Percentiles rank a stretch among this genome's conserved stretches.
Evolutionary conservation across 108 stramenopile species (phyloP).

Genomic region (Fragilaria crotonensis): DNA sequence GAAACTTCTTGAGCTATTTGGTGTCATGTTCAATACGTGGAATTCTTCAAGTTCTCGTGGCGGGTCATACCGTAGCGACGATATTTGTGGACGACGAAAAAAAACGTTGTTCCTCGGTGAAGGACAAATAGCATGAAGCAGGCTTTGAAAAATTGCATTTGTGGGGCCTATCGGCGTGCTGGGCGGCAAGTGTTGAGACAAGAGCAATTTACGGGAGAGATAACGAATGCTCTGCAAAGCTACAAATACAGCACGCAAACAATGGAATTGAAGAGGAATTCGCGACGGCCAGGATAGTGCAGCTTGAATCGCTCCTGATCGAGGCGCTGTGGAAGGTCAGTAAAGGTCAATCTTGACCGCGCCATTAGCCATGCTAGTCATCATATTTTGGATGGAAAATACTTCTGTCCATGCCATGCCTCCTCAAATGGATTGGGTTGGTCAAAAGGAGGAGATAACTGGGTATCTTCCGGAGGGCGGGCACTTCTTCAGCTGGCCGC

Average conservation of each 20-base stretch:
- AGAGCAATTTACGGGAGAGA: conserved; percentile 5
- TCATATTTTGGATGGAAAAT: conserved; percentile 41
- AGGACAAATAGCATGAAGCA: no score
- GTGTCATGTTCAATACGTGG: no score
- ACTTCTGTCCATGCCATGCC: conserved; percentile 56
- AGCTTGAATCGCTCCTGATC: conserved; percentile 56
- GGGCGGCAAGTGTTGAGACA: conserved; percentile 29
- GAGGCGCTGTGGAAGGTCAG: conserved; percentile 78
- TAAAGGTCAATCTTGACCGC: conserved; percentile 69
- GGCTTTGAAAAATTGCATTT: no score
- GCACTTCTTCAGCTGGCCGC: conserved; percentile 39
- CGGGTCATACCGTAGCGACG: no score
- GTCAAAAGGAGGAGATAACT: conserved; percentile 21
- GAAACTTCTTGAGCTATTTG: no score
- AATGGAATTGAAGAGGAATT: conserved; percentile 34
- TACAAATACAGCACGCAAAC: neutral
- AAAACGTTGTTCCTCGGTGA: no score
- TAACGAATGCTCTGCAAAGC: neutral
- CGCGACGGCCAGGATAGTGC: conserved; percentile 38
- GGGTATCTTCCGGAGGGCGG: conserved; percentile 40
- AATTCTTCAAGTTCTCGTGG: no score
- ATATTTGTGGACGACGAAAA: no score
- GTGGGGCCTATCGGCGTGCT: conserved; percentile 61
- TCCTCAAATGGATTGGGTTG: conserved; percentile 8
- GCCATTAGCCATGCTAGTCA: conserved; percentile 57